Conservation (phyloP, 2,329 filamentous ascomycete species). For the Aspergillus proliferans region DNA sequence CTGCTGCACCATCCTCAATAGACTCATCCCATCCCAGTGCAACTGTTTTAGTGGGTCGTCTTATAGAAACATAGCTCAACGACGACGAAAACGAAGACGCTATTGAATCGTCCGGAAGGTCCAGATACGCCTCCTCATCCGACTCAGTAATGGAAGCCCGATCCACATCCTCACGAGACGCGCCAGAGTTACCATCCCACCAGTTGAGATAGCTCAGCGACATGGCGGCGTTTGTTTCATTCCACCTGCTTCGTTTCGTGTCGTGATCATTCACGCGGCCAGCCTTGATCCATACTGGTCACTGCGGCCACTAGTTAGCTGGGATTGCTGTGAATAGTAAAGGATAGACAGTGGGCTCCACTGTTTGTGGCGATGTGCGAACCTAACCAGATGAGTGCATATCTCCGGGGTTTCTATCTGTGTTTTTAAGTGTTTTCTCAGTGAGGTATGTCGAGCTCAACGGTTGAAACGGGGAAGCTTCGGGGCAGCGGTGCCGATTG, state of each 20-base stretch:
- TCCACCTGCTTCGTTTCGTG: not conserved
- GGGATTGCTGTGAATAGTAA: not conserved
- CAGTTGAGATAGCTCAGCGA: slow-evolving; percentile 41
- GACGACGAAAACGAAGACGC: slow-evolving; percentile 32
- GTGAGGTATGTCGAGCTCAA: no score
- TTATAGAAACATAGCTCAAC: slow-evolving; percentile 17
- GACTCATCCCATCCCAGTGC: slow-evolving; percentile 31
- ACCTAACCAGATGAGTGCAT: no score
- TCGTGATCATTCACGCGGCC: no score
- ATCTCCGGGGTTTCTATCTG: no score
- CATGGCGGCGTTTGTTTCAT: slow-evolving; percentile 20
- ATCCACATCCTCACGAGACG: slow-evolving; percentile 17
- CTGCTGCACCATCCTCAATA: slow-evolving; percentile 17
- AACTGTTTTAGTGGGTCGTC: slow-evolving; percentile 35
- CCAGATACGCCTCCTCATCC: slow-evolving; percentile 20
- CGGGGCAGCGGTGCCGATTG: no score
- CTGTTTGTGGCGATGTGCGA: no score
- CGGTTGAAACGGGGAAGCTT: no score
- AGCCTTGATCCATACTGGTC: no score
- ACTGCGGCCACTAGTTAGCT: not conserved
- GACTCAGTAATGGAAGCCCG: slow-evolving; percentile 16
- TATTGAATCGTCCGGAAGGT: slow-evolving; percentile 24
- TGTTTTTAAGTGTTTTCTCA: no score
- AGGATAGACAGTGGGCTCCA: no score
- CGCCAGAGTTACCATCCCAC: slow-evolving; percentile 32